phyloP scores from a whole-genome alignment of 2,329 filamentous ascomycete species.

The Neofusicoccum sp. region DNA sequence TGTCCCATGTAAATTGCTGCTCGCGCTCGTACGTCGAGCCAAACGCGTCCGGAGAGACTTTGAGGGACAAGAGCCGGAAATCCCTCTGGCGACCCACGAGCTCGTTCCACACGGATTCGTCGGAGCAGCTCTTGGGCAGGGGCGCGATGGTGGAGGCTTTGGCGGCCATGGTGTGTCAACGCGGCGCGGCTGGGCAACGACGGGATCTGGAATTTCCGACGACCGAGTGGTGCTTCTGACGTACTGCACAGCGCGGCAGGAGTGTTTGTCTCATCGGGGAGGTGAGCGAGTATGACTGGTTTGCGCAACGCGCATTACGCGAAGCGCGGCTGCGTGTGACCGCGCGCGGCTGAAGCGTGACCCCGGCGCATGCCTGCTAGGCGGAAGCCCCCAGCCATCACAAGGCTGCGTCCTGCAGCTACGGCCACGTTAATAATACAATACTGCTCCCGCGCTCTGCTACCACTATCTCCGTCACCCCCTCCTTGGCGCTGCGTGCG shows the following conservation, averaged over 20 bases:
- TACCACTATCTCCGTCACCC: not conserved
- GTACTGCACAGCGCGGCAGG: not conserved
- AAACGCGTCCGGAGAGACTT: constrained; percentile 25
- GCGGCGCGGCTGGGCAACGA: not conserved
- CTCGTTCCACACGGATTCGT: constrained; percentile 21
- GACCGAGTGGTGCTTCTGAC: not conserved
- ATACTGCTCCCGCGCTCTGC: not conserved
- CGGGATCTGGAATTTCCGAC: not conserved
- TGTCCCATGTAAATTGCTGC: constrained; percentile 26
- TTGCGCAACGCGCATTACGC: constrained; percentile 3
- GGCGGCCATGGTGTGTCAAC: not conserved
- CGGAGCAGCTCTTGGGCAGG: constrained; percentile 22
- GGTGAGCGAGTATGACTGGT: not conserved
- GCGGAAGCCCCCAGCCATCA: constrained; percentile 2
- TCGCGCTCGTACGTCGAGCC: constrained; percentile 28
- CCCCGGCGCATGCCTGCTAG: constrained; percentile 12
- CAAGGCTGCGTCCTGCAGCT: constrained; percentile 8
- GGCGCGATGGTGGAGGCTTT: constrained; percentile 4
- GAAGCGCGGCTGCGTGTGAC: constrained; percentile 20
- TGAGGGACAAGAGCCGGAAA: constrained; percentile 27
- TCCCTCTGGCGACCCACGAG: constrained; percentile 23
- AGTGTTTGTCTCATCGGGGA: not conserved
- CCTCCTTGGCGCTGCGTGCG: not conserved
- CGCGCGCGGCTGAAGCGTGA: constrained; percentile 18
- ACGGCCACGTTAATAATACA: not conserved